Evolutionary conservation across 352 stramenopile species (phyloP), one percentile per base, ranked within the genome.

Genomic region (Phytophthora hibernalis): DNA sequence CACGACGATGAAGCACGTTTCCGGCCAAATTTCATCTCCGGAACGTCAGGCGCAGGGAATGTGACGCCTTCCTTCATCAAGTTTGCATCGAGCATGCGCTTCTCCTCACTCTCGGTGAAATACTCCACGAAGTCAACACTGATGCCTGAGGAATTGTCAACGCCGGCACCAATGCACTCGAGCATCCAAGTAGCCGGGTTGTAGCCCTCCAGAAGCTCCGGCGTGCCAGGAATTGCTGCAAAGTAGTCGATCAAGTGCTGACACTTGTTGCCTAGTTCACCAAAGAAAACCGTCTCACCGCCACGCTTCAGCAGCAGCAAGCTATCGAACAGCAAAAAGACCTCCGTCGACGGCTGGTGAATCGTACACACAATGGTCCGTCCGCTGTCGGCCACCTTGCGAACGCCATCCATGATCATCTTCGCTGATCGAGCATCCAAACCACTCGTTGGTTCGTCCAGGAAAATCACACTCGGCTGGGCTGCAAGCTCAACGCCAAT

Each of bases 361-460:
- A 97, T 97, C 15, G 91, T 97, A 50, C 85, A 90, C 28, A 93
- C 73, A n/a, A 98, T 77, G 7, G 82, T 94, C 6, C 78, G 66
- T 2, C 91, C 89, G 13, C 77, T 77, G 50, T 79, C 62, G 2
- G 90, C 89, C 37, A 97, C 82, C 38, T 95, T 93, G 54, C 92
- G 89, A 21, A 97, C 77, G 2, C 95, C 80, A 18, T 92, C 77
- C 62, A 97, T 92, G 26, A 97, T 64, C 37, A 93, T 67, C 53
- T 96, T 86, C 4, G 93, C 93, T 6, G 79, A 86, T 30, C 83
- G 92, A 2, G 82, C 84, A 64, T 98, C 93, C 8, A 97, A 57
- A 22, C 92, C 92, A 50, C 72, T 91, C 38, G 87, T 97, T 2
- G 90, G 90, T 45, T 91, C 80, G 24, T 91, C 83, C 35, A 91